phyloP scores from a whole-genome alignment of 768 basidiomycete species.

The Boletus barrowsii region DNA sequence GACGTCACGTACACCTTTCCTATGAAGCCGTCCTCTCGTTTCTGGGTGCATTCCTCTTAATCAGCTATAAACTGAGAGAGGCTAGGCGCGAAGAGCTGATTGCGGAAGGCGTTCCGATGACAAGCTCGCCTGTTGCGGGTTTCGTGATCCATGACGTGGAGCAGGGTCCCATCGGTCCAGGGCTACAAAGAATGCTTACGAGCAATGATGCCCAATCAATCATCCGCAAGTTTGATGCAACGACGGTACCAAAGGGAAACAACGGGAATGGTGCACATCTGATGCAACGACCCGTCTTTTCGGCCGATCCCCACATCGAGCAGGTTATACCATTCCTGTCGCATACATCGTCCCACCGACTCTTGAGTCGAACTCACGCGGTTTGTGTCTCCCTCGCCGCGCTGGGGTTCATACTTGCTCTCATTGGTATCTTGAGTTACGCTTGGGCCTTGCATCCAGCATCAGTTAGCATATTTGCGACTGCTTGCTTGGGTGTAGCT shows the following conservation, averaged over 20 bases:
- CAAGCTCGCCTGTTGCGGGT: conserved; percentile 15
- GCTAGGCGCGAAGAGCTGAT: conserved; percentile 48
- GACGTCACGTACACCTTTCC: neutral
- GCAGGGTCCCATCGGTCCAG: neutral
- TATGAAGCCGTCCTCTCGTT: conserved; percentile 44
- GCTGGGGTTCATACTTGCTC: conserved; percentile 48
- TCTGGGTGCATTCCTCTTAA: conserved; percentile 54
- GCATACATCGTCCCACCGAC: conserved; percentile 35
- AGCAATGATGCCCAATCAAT: neutral
- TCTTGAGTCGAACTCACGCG: conserved; percentile 49
- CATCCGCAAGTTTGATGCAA: neutral
- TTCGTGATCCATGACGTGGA: neutral
- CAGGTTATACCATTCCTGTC: conserved; percentile 45
- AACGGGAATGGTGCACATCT: neutral
- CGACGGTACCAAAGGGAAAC: neutral
- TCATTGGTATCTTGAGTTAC: conserved; percentile 49
- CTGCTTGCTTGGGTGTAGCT: conserved; percentile 36
- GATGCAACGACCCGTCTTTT: conserved; percentile 34
- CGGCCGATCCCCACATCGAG: conserved; percentile 47
- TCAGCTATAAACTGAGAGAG: conserved; percentile 51
- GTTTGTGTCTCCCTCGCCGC: conserved; percentile 47
- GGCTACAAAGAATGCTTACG: neutral
- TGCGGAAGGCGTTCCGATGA: conserved; percentile 27
- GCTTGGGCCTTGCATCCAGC: conserved; percentile 47
- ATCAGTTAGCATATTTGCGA: conserved; percentile 45